phyloP scores from a whole-genome alignment of 164 flowering plant species.

The Vitis riparia region DNA sequence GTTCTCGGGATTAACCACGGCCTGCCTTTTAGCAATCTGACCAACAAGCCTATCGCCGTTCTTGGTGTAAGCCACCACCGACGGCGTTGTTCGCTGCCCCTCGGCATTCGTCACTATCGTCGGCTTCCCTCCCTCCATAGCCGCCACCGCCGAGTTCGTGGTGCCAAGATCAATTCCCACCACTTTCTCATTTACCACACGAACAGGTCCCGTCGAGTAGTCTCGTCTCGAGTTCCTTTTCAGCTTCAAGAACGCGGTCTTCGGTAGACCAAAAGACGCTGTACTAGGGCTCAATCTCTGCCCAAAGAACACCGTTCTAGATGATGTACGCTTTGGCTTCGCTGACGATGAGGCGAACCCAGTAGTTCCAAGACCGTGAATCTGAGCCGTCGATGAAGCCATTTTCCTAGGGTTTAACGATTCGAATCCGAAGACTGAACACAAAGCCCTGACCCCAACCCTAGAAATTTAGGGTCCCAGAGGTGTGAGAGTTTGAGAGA shows the following conservation, averaged over 20 bases:
- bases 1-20: conserved; percentile 80
- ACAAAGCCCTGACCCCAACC: no score
- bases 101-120: no score
- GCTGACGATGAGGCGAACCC: conserved; percentile 9
- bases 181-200: conserved; percentile 40
- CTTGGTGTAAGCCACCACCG: no score
- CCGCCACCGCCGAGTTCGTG: conserved; percentile 36
- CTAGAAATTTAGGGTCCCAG: no score
- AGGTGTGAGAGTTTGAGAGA: no score
- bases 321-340: background rate
- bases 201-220: conserved; percentile 17
- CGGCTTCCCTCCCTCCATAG: no score
- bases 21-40: conserved; percentile 71
- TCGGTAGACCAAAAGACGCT: background rate
- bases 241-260: conserved; percentile 17
- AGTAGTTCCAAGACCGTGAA: conserved; percentile 29
- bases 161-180: conserved; percentile 50
- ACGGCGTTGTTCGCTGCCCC: no score
- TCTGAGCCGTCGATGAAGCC: conserved; percentile 39
- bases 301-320: conserved; percentile 28
- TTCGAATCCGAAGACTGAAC: no score
- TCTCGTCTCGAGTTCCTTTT: conserved; percentile 4
- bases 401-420: conserved; percentile 3
- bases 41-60: conserved; percentile 35
- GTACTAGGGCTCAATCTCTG: conserved; percentile 6